Evolutionary conservation across 805 yeast genomes (phyloP).

Genomic region (Cyberlindnera suaveolens): DNA sequence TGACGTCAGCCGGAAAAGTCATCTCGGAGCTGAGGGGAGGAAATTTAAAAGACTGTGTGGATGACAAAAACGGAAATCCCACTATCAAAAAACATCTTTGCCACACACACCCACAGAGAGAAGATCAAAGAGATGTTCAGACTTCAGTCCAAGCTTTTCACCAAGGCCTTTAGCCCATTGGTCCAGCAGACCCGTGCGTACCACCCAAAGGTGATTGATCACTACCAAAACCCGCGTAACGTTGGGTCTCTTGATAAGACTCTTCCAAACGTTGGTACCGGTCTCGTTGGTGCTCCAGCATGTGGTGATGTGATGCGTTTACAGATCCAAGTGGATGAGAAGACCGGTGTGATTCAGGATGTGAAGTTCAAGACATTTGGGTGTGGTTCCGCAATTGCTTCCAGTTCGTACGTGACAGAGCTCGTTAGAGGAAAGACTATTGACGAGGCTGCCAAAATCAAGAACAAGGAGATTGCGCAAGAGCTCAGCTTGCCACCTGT

Average conservation of each 20-base stretch:
- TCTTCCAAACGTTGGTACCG: conserved; percentile 81
- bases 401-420: conserved; percentile 91
- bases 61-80: too few species aligned
- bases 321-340: conserved; percentile 89
- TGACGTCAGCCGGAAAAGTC: too few species aligned
- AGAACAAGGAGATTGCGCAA: conserved; percentile 90
- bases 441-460: conserved; percentile 89
- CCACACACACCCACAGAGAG: background rate
- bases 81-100: background rate
- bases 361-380: conserved; percentile 98
- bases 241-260: conserved; percentile 89
- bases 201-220: conserved; percentile 93
- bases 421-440: conserved; percentile 90
- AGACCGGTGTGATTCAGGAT: conserved; percentile 84
- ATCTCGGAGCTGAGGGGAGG: too few species aligned
- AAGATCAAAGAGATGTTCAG: conserved; percentile 16
- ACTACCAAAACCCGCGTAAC: conserved; percentile 93
- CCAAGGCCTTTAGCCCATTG: conserved; percentile 15
- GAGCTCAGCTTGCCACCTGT: conserved; percentile 96
- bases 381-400: conserved; percentile 98
- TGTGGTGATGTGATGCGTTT: conserved; percentile 99
- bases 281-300: conserved; percentile 98
- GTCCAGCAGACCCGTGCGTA: conserved; percentile 39
- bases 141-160: conserved; percentile 13
- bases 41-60: too few species aligned